These are phyloP conservation scores for Quaeritorhiza haematococci DNA, from an alignment of 371 early-diverging fungal species.

Conservation along the genomic window DNA sequence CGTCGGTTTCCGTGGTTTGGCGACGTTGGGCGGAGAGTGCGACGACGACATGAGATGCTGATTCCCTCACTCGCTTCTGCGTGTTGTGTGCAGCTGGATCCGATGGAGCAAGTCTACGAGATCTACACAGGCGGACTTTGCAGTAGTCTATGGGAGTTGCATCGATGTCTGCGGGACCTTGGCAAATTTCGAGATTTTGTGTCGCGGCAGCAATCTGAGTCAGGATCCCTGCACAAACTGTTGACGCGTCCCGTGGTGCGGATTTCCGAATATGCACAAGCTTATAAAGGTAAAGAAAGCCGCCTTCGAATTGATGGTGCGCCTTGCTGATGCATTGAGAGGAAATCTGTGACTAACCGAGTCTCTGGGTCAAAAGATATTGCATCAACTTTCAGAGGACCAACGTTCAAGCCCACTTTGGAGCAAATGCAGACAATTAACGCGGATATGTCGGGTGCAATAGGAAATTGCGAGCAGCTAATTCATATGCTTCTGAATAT, in stretches of 20 bases:
- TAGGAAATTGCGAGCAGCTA: constrained; percentile 14
- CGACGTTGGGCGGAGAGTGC: too few species aligned
- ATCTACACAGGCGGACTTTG: constrained; percentile 7
- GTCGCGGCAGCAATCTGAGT: constrained; percentile 9
- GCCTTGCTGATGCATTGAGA: too few species aligned
- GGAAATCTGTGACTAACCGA: too few species aligned
- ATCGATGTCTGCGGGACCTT: constrained; percentile 10
- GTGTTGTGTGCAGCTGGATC: not conserved
- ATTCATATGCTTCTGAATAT: constrained; percentile 15
- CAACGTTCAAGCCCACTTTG: not conserved
- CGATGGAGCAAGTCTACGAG: constrained; percentile 14
- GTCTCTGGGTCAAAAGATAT: constrained; percentile 6
- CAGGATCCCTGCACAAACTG: constrained; percentile 10
- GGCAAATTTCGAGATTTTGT: constrained; percentile 19
- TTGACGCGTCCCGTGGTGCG: constrained; percentile 9
- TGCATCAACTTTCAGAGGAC: constrained; percentile 4
- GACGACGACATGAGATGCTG: too few species aligned
- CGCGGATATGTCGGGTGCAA: constrained; percentile 5
- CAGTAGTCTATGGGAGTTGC: constrained; percentile 12
- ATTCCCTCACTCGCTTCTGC: too few species aligned
- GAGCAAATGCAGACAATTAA: constrained; percentile 1
- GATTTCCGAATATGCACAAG: constrained; percentile 5
- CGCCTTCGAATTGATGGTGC: too few species aligned
- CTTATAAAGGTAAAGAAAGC: constrained; percentile 9
- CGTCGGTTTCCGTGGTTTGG: not conserved